phyloP scores from a whole-genome alignment of 495 filamentous ascomycete species.

The Thermothielavioides terrestris region DNA sequence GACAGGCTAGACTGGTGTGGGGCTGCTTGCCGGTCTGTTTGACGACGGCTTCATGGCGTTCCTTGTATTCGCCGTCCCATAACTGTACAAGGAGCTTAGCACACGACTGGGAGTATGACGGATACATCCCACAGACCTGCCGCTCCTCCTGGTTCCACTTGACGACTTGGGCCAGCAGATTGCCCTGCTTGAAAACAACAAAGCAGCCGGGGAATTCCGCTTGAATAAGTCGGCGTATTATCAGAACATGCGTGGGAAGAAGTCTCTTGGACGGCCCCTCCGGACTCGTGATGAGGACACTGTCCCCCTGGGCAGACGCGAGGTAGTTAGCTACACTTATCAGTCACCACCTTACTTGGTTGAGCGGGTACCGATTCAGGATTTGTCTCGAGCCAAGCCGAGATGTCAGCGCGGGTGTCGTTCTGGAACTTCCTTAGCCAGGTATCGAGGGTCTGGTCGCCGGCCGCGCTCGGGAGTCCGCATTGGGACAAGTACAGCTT shows the following conservation, averaged over 20 bases:
- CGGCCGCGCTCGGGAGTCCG: not conserved
- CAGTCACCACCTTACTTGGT: too few species aligned
- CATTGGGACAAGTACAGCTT: constrained; percentile 17
- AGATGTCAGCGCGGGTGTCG: not conserved
- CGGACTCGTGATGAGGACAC: not conserved
- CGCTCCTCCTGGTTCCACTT: not conserved
- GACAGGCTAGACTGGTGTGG: not conserved
- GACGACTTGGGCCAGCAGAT: not conserved
- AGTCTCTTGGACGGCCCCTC: not conserved
- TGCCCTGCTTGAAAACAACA: not conserved
- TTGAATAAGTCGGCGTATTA: not conserved
- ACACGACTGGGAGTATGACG: too few species aligned
- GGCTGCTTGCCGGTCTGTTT: not conserved
- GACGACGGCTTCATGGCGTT: not conserved
- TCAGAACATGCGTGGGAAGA: not conserved
- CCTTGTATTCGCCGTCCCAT: not conserved
- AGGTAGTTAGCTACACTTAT: too few species aligned
- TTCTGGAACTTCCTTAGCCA: constrained; percentile 50
- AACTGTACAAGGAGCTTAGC: not conserved
- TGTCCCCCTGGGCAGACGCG: constrained; percentile 1
- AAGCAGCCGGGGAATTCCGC: not conserved
- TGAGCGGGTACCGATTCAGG: not conserved
- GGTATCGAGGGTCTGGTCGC: constrained; percentile 38
- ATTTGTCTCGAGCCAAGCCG: not conserved
- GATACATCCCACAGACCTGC: not conserved